Evolutionary conservation across 2,329 filamentous ascomycete genomes (phyloP), one percentile per base, ranked within the genome.

Genomic region (Alternaria sp.): DNA sequence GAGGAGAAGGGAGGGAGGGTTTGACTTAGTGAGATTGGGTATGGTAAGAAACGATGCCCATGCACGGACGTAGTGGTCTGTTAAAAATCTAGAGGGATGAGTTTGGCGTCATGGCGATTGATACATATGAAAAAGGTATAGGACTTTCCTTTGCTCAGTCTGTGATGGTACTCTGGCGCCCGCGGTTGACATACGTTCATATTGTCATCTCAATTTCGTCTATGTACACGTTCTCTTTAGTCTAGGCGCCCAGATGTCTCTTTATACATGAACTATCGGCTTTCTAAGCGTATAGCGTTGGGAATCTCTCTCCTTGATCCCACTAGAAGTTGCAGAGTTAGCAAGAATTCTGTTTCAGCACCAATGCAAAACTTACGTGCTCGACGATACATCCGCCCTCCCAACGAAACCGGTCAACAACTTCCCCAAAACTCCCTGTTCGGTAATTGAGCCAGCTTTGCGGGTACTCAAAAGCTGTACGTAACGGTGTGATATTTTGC

Each of bases 301-400:
- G 70, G 32, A 68, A 71, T 5, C 32, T 57, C 63, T 74, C 73
- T 14, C 65, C 65, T 51, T 70, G 65, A 43, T 75, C 73, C 73
- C 73, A 75, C 71, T 75, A 30, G 3, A 28, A 16, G 20, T 28
- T 28, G 30, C 46, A 36, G 28, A 38, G 34, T 56, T 22, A 55
- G 54, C 44, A 1, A 48, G 32, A 7, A 36, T 5, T 14, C 34
- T 6, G 11, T 32, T 18, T 7, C 10, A 41, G 6, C 28, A 22
- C 2, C 5, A 27, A 25, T 1, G 7, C 8, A 49, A 57, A 9
- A 74, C 73, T 70, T 59, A 71, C 73, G 64, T 76, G 73, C 54
- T 75, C 74, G 63, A 61, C 73, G 50, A 76, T 75, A 44, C 74
- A 76, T 9, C 71, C 73, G 16, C 59, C 67, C 58, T 74, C 74